Percentiles rank a stretch among this genome's conserved stretches.
phyloP scores from a whole-genome alignment of 768 basidiomycete genomes.

The Filobasidium floriforme region DNA sequence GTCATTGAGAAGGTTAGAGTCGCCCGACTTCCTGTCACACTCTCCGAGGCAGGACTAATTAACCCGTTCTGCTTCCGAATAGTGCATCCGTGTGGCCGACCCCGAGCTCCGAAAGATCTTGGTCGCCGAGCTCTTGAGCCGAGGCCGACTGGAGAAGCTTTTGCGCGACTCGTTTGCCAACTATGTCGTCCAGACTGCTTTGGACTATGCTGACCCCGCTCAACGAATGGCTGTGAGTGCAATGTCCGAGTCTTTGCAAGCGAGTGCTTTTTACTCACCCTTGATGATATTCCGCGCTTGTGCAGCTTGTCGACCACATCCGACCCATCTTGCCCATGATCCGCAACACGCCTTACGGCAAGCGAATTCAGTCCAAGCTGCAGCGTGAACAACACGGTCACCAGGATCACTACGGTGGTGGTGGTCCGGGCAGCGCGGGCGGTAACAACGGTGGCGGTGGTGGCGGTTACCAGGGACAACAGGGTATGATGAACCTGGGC shows the following conservation, averaged over 20 bases:
- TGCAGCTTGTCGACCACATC: constrained; percentile 81
- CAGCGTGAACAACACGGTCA: constrained; percentile 68
- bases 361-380: constrained; percentile 96
- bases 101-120: constrained; percentile 86
- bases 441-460: constrained; percentile 28
- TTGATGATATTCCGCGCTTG: not conserved
- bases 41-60: not conserved
- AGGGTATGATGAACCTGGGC: constrained; percentile 26
- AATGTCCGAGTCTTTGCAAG: not conserved
- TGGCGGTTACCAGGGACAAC: constrained; percentile 22
- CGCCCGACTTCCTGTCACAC: not conserved
- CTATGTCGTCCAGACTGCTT: constrained; percentile 91
- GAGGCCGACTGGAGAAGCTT: constrained; percentile 87
- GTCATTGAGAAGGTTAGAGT: constrained; percentile 73
- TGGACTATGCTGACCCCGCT: constrained; percentile 92
- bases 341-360: constrained; percentile 98
- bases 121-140: constrained; percentile 90
- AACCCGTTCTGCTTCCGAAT: constrained; percentile 10
- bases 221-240: constrained; percentile 66
- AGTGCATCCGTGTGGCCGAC: constrained; percentile 88
- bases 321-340: constrained; percentile 97
- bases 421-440: constrained; percentile 20
- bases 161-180: constrained; percentile 94
- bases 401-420: constrained; percentile 29
- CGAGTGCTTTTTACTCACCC: not conserved